A percentile compares a stretch with the other conserved stretches of the same genome.
Conservation (phyloP, 331 rosid genomes). For the Prunus yedoensis region DNA sequence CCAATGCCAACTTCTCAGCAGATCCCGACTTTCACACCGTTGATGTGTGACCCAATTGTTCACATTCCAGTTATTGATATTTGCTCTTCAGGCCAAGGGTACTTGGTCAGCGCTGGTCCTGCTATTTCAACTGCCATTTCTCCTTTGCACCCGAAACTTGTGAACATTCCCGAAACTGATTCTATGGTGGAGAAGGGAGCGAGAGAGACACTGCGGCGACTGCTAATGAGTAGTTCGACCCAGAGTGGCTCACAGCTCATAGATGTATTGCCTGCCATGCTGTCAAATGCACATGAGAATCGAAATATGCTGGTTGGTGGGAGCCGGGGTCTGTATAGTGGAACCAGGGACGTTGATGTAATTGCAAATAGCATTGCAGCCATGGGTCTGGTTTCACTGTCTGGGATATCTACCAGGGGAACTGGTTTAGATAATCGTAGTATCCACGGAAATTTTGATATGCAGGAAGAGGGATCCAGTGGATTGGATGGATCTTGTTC, state of each 20-base stretch:
- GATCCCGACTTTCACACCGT: slow-evolving; percentile 87
- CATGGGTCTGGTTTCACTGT: slow-evolving; percentile 71
- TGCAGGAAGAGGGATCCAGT: slow-evolving; percentile 32
- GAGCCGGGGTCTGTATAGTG: slow-evolving; percentile 79
- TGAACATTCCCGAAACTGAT: slow-evolving; percentile 65
- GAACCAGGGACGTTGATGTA: slow-evolving; percentile 61
- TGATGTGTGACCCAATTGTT: slow-evolving; percentile 91
- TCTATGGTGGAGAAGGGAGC: slow-evolving; percentile 82
- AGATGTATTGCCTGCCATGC: slow-evolving; percentile 67
- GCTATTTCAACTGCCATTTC: slow-evolving; percentile 66
- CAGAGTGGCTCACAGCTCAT: slow-evolving; percentile 57
- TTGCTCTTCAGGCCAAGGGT: slow-evolving; percentile 94
- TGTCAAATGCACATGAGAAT: slow-evolving; percentile 52
- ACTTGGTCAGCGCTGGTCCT: slow-evolving; percentile 89
- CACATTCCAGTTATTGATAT: slow-evolving; percentile 88
- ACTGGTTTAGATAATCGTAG: slow-evolving; percentile 24
- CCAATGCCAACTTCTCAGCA: slow-evolving; percentile 75
- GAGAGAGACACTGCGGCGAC: slow-evolving; percentile 81
- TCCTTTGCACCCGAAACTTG: slow-evolving; percentile 67
- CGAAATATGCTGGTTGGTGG: slow-evolving; percentile 63
- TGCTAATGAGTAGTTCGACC: slow-evolving; percentile 76
- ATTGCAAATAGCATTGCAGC: slow-evolving; percentile 85
- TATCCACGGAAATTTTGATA: slow-evolving; percentile 24
- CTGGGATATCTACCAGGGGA: slow-evolving; percentile 53
- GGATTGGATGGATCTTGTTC: slow-evolving; percentile 42